Evolutionary conservation across 176 grass and related monocot species (phyloP).

Genomic region (Pharus latifolius): DNA sequence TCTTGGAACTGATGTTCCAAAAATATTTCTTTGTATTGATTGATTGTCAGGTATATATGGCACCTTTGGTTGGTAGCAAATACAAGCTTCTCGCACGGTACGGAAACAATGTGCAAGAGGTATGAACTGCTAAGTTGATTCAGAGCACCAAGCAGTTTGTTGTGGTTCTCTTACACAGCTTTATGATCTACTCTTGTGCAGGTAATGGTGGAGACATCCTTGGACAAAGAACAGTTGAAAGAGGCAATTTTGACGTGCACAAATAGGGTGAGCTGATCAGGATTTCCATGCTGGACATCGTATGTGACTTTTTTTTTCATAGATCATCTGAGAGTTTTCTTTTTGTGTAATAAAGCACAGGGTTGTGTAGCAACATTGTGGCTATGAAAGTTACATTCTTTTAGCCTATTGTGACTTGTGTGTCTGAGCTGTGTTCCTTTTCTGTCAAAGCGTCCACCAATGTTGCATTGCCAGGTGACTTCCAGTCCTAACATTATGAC

Average conservation of each 20-base stretch:
- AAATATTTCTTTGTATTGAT: background rate
- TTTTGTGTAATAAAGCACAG: background rate
- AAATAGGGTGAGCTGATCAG: slow-evolving; percentile 45
- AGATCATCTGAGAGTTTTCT: background rate
- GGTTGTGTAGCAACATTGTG: background rate
- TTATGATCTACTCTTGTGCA: slow-evolving; percentile 8
- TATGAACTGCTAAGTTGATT: background rate
- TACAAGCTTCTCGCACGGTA: slow-evolving; percentile 88
- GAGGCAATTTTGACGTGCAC: slow-evolving; percentile 55
- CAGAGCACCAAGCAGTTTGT: background rate
- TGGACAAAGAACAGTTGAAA: slow-evolving; percentile 69
- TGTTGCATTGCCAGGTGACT: background rate
- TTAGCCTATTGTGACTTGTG: background rate
- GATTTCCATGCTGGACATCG: background rate
- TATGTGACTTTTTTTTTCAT: background rate
- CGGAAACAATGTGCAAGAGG: slow-evolving; percentile 91
- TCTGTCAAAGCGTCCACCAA: no score
- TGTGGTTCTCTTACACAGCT: background rate
- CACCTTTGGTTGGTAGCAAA: slow-evolving; percentile 53
- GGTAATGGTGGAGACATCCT: slow-evolving; percentile 66
- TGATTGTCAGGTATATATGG: slow-evolving; percentile 78
- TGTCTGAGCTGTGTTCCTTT: no score
- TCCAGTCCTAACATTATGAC: no score
- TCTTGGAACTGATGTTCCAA: background rate
- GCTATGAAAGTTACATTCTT: background rate